These are phyloP conservation scores for Arachis monticola DNA, from an alignment of 331 rosid species.

Conservation along the genomic window DNA sequence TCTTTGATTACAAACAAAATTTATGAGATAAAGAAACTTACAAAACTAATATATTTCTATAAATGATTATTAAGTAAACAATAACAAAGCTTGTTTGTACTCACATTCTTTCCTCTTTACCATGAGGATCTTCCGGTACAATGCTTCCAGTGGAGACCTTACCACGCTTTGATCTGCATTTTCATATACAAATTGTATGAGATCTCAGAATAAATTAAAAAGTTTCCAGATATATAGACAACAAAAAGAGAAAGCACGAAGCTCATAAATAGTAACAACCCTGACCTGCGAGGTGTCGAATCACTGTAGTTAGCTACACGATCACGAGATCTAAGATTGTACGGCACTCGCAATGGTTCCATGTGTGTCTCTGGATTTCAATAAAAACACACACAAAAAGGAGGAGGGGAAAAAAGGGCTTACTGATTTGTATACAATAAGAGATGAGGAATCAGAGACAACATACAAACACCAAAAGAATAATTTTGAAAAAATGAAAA, in stretches of 20 bases:
- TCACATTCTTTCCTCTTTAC: background rate
- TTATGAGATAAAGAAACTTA: background rate
- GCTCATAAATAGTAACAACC: background rate
- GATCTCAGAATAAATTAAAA: background rate
- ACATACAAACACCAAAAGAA: too few relatives aligned
- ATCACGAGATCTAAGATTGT: background rate
- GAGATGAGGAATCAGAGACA: too few relatives aligned
- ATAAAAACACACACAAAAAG: too few relatives aligned
- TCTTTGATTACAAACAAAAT: background rate
- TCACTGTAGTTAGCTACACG: background rate
- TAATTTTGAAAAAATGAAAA: too few relatives aligned
- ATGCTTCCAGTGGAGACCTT: background rate
- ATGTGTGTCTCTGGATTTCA: background rate
- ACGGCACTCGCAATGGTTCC: background rate
- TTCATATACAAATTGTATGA: background rate
- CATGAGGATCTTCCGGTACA: background rate
- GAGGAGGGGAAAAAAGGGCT: too few relatives aligned
- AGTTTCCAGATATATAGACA: background rate
- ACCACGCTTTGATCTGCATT: background rate
- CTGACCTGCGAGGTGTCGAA: background rate
- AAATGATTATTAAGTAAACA: too few relatives aligned
- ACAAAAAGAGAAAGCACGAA: background rate
- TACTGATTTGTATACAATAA: too few relatives aligned
- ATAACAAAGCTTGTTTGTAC: background rate
- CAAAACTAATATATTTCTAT: too few relatives aligned